A percentile compares a stretch with the other conserved stretches of the same genome.
phyloP scores from a whole-genome alignment of 177 flowering plant species.

The Tripterygium wilfordii region DNA sequence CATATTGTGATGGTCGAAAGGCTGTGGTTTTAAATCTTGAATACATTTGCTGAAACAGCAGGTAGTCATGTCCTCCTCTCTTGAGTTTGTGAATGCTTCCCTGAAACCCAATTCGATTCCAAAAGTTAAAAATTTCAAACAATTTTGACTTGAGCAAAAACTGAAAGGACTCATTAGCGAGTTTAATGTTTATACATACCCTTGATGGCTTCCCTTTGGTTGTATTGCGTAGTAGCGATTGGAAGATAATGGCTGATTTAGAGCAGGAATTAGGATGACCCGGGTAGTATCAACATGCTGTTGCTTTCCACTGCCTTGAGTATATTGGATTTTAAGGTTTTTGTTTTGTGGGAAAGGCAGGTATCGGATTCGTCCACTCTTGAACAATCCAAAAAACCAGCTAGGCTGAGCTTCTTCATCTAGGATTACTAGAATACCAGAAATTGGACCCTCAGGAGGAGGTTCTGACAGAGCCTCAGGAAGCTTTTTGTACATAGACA shows the following conservation, averaged over 20 bases:
- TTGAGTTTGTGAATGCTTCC: conserved; percentile 28
- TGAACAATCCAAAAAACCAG: conserved; percentile 27
- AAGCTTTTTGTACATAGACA: conserved; percentile 21
- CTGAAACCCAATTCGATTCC: conserved; percentile 15
- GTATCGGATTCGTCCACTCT: conserved; percentile 1
- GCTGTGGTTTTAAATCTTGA: conserved; percentile 26
- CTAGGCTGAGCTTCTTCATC: conserved; percentile 30
- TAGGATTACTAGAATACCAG: conserved; percentile 33
- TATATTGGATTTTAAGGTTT: conserved; percentile 13
- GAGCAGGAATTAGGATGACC: conserved; percentile 34
- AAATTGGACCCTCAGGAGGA: conserved; percentile 44
- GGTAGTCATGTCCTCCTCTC: conserved; percentile 25
- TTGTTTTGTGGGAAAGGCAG: conserved; percentile 19
- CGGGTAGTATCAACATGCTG: neutral
- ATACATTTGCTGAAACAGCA: conserved; percentile 22
- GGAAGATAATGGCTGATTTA: conserved; percentile 36
- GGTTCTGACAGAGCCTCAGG: conserved; percentile 15
- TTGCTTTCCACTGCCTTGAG: neutral
- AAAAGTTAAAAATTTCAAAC: neutral
- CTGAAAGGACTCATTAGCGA: neutral
- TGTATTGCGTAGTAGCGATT: conserved; percentile 35
- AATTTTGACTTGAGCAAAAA: neutral
- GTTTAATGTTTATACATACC: conserved; percentile 27
- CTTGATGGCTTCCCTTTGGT: conserved; percentile 29
- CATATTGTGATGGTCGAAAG: conserved; percentile 24